A percentile compares a stretch with the other conserved stretches of the same genome.
These are phyloP conservation scores for Lactifluus pinguis DNA, from an alignment of 768 basidiomycete species.

Conservation along the genomic window DNA sequence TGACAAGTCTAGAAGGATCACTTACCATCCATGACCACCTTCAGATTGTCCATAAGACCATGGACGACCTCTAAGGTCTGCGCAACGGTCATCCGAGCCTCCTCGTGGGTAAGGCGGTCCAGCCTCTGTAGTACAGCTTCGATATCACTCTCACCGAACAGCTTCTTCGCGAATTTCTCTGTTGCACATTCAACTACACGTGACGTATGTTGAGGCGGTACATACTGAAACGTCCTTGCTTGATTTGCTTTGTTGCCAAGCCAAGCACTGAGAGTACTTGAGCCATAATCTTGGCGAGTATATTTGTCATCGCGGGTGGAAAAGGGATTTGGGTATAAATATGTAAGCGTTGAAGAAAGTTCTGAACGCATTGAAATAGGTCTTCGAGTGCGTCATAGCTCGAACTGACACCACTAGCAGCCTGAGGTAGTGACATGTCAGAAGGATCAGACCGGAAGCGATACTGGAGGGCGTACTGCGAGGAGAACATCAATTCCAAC, in stretches of 20 bases:
- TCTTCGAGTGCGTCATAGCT: background rate
- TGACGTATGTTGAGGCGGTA: background rate
- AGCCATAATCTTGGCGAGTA: background rate
- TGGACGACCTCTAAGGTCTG: background rate
- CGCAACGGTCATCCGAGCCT: background rate
- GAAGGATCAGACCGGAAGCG: background rate
- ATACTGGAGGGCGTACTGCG: background rate
- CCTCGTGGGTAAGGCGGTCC: background rate
- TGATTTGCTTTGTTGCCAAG: conserved; percentile 1
- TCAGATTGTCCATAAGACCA: background rate
- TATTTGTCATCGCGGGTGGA: background rate
- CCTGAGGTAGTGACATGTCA: background rate
- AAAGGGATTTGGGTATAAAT: background rate
- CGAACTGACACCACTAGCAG: background rate
- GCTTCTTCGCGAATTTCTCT: conserved; percentile 6
- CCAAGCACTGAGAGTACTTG: conserved; percentile 5
- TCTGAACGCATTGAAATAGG: background rate
- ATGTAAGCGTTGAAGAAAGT: background rate
- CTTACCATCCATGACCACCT: background rate
- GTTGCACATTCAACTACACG: background rate
- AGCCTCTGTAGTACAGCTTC: background rate
- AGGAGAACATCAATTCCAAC: conserved; percentile 2
- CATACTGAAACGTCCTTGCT: conserved; percentile 3
- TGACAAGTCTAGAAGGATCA: background rate
- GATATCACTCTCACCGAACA: background rate